Percentiles rank a stretch among this genome's conserved stretches.
Evolutionary conservation across 257 asterid genomes (phyloP).

Genomic region (Cynanchum wilfordii): DNA sequence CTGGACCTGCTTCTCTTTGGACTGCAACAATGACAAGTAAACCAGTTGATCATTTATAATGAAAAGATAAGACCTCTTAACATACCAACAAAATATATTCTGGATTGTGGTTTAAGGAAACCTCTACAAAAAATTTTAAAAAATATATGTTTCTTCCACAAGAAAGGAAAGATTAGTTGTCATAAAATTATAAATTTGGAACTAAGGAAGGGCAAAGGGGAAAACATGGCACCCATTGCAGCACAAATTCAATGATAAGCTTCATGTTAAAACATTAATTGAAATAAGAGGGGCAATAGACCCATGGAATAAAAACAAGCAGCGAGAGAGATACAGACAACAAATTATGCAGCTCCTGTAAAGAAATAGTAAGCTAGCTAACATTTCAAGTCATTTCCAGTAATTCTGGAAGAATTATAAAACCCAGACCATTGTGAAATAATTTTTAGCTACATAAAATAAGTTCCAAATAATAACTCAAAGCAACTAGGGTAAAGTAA

Average conservation of each 20-base stretch:
- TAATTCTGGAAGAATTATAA: background rate
- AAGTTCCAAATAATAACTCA: too few relatives aligned
- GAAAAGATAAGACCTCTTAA: background rate
- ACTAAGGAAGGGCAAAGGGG: background rate
- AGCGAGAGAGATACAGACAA: background rate
- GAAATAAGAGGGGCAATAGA: background rate
- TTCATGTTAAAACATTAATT: background rate
- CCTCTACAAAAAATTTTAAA: background rate
- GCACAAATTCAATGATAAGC: background rate
- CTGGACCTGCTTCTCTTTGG: constrained; percentile 80
- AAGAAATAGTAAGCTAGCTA: background rate
- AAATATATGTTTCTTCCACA: background rate
- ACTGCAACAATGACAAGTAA: constrained; percentile 37
- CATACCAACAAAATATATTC: background rate
- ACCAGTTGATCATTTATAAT: constrained; percentile 15
- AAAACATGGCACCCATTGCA: background rate
- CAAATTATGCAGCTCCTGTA: background rate
- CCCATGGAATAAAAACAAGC: background rate
- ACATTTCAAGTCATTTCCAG: background rate
- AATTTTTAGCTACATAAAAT: too few relatives aligned
- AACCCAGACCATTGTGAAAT: background rate
- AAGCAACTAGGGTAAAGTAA: too few relatives aligned
- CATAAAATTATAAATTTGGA: background rate
- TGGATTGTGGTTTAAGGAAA: background rate
- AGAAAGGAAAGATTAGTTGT: background rate